Percentiles rank a stretch among this genome's conserved stretches.
These are phyloP conservation scores for Arabidopsis arenosa DNA, from an alignment of 345 rosid species.

Conservation along the genomic window DNA sequence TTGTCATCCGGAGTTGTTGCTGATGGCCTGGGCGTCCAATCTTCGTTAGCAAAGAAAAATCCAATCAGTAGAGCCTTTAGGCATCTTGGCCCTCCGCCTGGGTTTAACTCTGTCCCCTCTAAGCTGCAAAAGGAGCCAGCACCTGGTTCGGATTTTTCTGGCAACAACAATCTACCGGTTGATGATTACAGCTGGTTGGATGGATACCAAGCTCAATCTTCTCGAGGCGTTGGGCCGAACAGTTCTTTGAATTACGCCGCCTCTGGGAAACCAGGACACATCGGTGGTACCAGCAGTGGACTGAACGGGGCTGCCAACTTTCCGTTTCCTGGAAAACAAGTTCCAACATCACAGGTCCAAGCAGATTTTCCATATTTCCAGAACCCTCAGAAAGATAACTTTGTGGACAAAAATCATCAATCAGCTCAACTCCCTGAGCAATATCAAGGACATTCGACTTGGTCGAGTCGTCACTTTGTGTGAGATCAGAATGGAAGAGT, in stretches of 20 bases:
- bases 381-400: conserved; percentile 57
- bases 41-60: conserved; percentile 56
- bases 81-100: conserved; percentile 96
- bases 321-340: conserved; percentile 91
- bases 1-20: conserved; percentile 55
- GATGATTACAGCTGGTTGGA: conserved; percentile 99
- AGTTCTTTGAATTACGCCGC: conserved; percentile 52
- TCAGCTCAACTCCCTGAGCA: conserved; percentile 71
- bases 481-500: conserved; percentile 62
- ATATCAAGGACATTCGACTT: conserved; percentile 77
- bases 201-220: conserved; percentile 78
- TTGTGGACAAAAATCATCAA: conserved; percentile 59
- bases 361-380: conserved; percentile 54
- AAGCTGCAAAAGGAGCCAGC: conserved; percentile 58
- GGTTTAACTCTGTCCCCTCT: conserved; percentile 71
- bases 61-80: conserved; percentile 80
- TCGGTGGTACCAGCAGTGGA: conserved; percentile 55
- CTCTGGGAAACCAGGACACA: conserved; percentile 56
- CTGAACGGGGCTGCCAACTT: conserved; percentile 61
- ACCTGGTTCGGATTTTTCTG: conserved; percentile 48
- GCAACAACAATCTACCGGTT: conserved; percentile 46
- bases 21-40: conserved; percentile 54
- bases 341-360: conserved; percentile 56
- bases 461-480: conserved; percentile 83
- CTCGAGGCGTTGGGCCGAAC: conserved; percentile 52